Percentiles rank a stretch among this genome's conserved stretches.
phyloP scores from a whole-genome alignment of 345 rosid genomes.

The Chamaenerion angustifolium region DNA sequence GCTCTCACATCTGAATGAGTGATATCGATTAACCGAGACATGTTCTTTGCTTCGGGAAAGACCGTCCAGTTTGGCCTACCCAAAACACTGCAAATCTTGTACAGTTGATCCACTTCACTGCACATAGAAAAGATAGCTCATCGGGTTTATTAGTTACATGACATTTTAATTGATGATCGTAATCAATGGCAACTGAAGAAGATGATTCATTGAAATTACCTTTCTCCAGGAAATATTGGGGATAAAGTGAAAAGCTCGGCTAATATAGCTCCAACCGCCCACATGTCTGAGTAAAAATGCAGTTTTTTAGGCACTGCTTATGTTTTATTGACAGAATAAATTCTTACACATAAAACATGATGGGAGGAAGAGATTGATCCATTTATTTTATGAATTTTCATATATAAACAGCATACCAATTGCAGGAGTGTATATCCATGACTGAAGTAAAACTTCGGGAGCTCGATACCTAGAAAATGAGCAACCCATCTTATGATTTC shows the following conservation, averaged over 20 bases:
- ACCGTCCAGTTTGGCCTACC: conserved; percentile 65
- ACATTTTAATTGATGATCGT: no score
- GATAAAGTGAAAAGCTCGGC: conserved; percentile 81
- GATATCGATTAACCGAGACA: conserved; percentile 44
- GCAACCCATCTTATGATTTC: no score
- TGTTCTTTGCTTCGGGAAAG: conserved; percentile 61
- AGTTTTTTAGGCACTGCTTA: neutral
- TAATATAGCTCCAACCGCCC: conserved; percentile 93
- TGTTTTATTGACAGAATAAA: neutral
- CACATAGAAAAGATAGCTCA: conserved; percentile 5
- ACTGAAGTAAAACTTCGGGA: conserved; percentile 85
- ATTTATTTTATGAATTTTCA: neutral
- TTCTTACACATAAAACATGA: neutral
- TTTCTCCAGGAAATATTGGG: conserved; percentile 93
- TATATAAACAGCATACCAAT: conserved; percentile 34
- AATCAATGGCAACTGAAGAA: no score
- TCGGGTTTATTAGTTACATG: no score
- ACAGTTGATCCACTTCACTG: conserved; percentile 85
- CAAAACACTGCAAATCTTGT: conserved; percentile 75
- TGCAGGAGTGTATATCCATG: conserved; percentile 77
- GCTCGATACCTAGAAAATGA: conserved; percentile 65
- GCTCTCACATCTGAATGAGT: conserved; percentile 46
- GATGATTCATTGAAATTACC: conserved; percentile 18
- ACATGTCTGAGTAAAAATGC: conserved; percentile 55
- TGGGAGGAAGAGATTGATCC: no score